Base-by-base conservation (phyloP, 306 rosid species). In the Mimosa bimucronata region DNA sequence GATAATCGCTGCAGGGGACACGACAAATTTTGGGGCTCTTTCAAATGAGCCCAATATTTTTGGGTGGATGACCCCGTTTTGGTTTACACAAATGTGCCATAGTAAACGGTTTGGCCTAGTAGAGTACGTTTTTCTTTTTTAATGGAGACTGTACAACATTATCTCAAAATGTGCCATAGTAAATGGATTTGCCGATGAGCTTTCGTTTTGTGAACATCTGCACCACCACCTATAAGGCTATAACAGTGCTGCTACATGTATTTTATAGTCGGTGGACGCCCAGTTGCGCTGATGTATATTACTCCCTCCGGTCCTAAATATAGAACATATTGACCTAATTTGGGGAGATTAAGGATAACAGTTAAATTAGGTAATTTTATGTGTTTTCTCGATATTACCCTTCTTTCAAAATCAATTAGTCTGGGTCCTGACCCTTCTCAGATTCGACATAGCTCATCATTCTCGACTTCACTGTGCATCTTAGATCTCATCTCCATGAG, bases 101-200 rank as follows among this genome's bases (percentile, higher is more conserved):
- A 62, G 77, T 75, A 15, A 9, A 10, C 70, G 41, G 72, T 70
- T 68, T 46, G 73, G 58, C 57, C 48, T 58, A n/a, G n/a, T n/a
- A n/a, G n/a, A n/a, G n/a, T n/a, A n/a, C n/a, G n/a, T n/a, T n/a
- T n/a, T n/a, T n/a, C n/a, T n/a, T n/a, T n/a, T n/a, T n/a, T n/a
- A n/a, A n/a, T n/a, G n/a, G n/a, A n/a, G n/a, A n/a, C n/a, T n/a
- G n/a, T n/a, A n/a, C n/a, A n/a, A n/a, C n/a, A n/a, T n/a, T n/a
- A n/a, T n/a, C n/a, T n/a, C n/a, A n/a, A n/a, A 16, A 75, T n/a
- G n/a, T 79, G 78, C 50, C 58, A 66, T 53, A 64, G 77, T 76
- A 16, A 10, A 11, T 75, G 44, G 73, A 64, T 69, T 48, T 70
- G 61, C 12, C 31, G 21, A 46, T 55, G 16, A 45, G 61, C 75